phyloP scores from a whole-genome alignment of 495 filamentous ascomycete genomes.

The Neurospora sp. region DNA sequence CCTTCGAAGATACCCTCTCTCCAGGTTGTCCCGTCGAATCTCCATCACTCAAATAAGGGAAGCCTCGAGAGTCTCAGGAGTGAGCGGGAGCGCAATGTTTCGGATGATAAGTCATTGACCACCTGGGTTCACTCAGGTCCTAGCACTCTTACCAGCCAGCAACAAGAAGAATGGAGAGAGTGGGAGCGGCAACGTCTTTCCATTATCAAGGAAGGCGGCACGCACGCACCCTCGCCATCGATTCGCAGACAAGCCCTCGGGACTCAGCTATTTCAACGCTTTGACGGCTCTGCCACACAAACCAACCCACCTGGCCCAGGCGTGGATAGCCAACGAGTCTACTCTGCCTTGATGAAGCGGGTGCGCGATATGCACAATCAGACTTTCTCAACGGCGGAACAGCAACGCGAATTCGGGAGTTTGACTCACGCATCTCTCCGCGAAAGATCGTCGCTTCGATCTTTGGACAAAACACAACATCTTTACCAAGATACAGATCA shows the following conservation, averaged over 20 bases:
- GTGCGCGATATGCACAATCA: constrained; percentile 32
- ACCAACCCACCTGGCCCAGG: constrained; percentile 3
- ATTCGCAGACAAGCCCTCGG: constrained; percentile 13
- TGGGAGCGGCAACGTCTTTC: constrained; percentile 50
- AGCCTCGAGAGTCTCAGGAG: constrained; percentile 44
- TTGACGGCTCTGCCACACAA: background rate
- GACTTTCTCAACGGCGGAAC: constrained; percentile 21
- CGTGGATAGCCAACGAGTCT: constrained; percentile 56
- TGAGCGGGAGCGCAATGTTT: constrained; percentile 31
- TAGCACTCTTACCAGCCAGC: constrained; percentile 33
- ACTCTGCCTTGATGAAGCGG: constrained; percentile 62
- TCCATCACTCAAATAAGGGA: constrained; percentile 34
- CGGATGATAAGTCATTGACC: constrained; percentile 55
- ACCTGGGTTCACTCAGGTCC: constrained; percentile 61
- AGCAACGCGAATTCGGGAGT: constrained; percentile 11
- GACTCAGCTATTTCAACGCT: constrained; percentile 9
- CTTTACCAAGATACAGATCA: background rate
- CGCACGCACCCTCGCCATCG: constrained; percentile 35
- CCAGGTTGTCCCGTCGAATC: constrained; percentile 26
- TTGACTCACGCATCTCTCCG: background rate
- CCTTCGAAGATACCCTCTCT: constrained; percentile 30
- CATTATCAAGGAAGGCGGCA: constrained; percentile 54
- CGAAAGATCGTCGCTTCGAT: background rate
- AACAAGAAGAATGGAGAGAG: constrained; percentile 26
- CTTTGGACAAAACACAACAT: background rate